These are phyloP conservation scores for Pichia sp. DNA, from an alignment of 1,139 yeast species.

Conservation along the genomic window DNA sequence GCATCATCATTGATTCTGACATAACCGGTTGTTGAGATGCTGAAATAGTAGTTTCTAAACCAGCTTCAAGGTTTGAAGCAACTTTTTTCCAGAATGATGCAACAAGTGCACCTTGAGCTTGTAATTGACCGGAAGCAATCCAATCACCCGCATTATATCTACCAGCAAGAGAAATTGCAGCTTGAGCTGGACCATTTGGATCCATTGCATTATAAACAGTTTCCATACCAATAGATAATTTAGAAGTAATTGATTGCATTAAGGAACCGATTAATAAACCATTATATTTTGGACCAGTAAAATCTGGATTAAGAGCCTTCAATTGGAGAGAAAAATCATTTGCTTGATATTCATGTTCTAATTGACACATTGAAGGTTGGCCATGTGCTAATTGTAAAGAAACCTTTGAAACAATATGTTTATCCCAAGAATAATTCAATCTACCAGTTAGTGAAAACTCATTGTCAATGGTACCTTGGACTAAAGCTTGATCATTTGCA, in stretches of 20 bases:
- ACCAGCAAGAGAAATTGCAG: constrained; percentile 84
- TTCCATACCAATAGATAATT: constrained; percentile 85
- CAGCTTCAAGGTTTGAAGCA: constrained; percentile 91
- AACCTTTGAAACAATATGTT: constrained; percentile 70
- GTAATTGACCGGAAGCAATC: constrained; percentile 92
- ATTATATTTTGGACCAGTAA: constrained; percentile 63
- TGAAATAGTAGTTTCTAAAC: constrained; percentile 83
- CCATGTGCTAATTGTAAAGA: constrained; percentile 84
- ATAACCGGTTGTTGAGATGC: constrained; percentile 74
- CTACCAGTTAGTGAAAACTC: constrained; percentile 85
- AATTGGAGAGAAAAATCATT: constrained; percentile 81
- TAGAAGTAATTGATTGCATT: constrained; percentile 82
- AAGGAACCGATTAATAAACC: constrained; percentile 92
- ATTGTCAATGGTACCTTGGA: constrained; percentile 89
- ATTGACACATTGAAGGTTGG: constrained; percentile 91
- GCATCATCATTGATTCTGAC: constrained; percentile 63
- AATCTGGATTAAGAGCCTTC: constrained; percentile 85
- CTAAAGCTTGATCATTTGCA: constrained; percentile 78
- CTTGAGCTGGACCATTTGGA: constrained; percentile 79
- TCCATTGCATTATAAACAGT: constrained; percentile 81
- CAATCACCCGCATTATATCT: constrained; percentile 84
- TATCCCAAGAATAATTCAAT: constrained; percentile 87
- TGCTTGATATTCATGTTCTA: constrained; percentile 94
- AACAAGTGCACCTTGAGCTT: constrained; percentile 84
- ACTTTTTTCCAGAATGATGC: constrained; percentile 94